A percentile compares a stretch with the other conserved stretches of the same genome.
These are phyloP conservation scores for Boletus sp. DNA, from an alignment of 768 basidiomycete genomes.

Conservation along the genomic window DNA sequence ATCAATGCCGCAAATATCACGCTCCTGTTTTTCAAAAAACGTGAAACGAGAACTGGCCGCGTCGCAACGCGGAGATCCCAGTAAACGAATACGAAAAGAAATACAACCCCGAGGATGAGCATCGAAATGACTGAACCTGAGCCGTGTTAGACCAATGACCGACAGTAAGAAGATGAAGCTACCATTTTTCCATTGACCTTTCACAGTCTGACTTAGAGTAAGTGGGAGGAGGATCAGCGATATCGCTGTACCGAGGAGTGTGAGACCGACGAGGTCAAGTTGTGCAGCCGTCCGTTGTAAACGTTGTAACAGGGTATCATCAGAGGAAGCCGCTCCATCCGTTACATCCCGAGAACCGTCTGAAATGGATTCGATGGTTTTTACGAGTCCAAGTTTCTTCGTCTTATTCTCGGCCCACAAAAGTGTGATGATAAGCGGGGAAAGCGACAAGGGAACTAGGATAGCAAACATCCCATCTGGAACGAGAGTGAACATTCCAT, in stretches of 20 bases:
- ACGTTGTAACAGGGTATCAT: slow-evolving; percentile 1
- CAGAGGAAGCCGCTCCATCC: neutral
- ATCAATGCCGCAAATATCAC: slow-evolving; percentile 59
- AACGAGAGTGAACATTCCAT: slow-evolving; percentile 2
- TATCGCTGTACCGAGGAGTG: slow-evolving; percentile 47
- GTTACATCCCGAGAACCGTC: neutral
- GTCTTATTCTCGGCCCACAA: slow-evolving; percentile 55
- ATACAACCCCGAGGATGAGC: slow-evolving; percentile 45
- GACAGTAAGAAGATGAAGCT: neutral
- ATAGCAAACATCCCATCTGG: slow-evolving; percentile 59
- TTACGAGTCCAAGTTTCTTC: slow-evolving; percentile 35
- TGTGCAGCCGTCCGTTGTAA: slow-evolving; percentile 27
- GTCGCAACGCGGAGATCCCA: slow-evolving; percentile 53
- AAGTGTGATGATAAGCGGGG: slow-evolving; percentile 53
- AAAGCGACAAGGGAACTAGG: slow-evolving; percentile 48
- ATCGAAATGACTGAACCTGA: slow-evolving; percentile 52
- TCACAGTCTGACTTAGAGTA: slow-evolving; percentile 44
- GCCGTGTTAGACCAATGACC: slow-evolving; percentile 1
- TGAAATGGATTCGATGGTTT: neutral
- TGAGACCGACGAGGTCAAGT: slow-evolving; percentile 52
- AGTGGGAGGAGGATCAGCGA: slow-evolving; percentile 55
- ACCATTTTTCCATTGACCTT: slow-evolving; percentile 48
- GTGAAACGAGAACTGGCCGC: slow-evolving; percentile 58
- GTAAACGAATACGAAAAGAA: slow-evolving; percentile 42
- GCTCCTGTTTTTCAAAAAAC: slow-evolving; percentile 57